Evolutionary conservation across 2,329 filamentous ascomycete species (phyloP).

Genomic region (Alternaria triticina): DNA sequence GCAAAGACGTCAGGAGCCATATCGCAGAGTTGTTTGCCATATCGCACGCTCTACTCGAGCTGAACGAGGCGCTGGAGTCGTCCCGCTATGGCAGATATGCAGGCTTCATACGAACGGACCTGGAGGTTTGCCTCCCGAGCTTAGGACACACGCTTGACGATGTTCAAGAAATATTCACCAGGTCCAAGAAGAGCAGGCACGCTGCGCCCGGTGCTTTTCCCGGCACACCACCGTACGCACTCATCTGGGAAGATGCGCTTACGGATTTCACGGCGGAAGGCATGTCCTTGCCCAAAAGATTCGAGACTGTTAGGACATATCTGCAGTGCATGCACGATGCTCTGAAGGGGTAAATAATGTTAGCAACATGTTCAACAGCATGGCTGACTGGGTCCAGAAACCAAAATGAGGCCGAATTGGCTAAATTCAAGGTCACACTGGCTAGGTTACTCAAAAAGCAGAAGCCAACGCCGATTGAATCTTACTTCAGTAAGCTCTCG

Average conservation of each 20-base stretch:
- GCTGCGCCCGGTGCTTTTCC: conserved; percentile 43
- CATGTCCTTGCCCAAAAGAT: conserved; percentile 54
- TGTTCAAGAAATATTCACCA: conserved; percentile 51
- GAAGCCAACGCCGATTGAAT: conserved; percentile 42
- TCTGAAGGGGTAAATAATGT: conserved; percentile 53
- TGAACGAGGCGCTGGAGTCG: conserved; percentile 54
- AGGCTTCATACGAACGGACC: conserved; percentile 53
- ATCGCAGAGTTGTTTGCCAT: conserved; percentile 63
- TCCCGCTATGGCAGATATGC: conserved; percentile 46
- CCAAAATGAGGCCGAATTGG: conserved; percentile 38
- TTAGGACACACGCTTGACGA: conserved; percentile 60
- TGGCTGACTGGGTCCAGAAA: conserved; percentile 32
- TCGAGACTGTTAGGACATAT: conserved; percentile 60
- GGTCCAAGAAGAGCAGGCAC: conserved; percentile 39
- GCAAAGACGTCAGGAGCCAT: conserved; percentile 60
- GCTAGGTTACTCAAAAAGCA: conserved; percentile 45
- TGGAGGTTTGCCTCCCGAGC: conserved; percentile 57
- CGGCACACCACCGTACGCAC: conserved; percentile 52
- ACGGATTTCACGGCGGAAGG: conserved; percentile 56
- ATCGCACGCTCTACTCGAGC: conserved; percentile 56
- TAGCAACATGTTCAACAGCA: neutral
- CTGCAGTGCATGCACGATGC: conserved; percentile 53
- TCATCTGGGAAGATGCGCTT: conserved; percentile 60
- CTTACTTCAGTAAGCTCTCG: conserved; percentile 40
- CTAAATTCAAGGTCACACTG: conserved; percentile 33